These are phyloP conservation scores for Cadophora sp. DNA, from an alignment of 2,329 filamentous ascomycete species.

Conservation along the genomic window DNA sequence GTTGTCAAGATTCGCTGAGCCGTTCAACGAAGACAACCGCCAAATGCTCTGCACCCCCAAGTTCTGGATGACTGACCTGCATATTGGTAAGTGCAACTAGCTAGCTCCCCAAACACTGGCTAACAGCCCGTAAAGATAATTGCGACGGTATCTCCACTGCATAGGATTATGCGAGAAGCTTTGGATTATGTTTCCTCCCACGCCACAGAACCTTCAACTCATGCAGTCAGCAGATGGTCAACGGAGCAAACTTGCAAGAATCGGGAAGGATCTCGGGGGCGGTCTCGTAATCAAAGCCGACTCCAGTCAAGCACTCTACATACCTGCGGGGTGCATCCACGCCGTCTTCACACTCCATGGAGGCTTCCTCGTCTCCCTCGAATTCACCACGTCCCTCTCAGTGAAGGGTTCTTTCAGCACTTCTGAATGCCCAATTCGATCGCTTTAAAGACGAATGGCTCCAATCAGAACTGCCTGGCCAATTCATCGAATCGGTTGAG, in stretches of 20 bases:
- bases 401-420: constrained; percentile 9
- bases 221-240: constrained; percentile 18
- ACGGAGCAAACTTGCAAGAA: constrained; percentile 17
- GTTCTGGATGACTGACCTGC: constrained; percentile 25
- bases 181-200: constrained; percentile 22
- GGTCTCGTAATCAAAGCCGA: constrained; percentile 24
- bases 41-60: constrained; percentile 28
- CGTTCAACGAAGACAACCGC: constrained; percentile 15
- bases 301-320: constrained; percentile 24
- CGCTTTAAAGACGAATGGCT: not conserved
- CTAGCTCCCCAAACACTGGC: not conserved
- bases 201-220: constrained; percentile 23
- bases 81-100: constrained; percentile 5
- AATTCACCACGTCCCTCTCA: constrained; percentile 26
- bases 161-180: constrained; percentile 23
- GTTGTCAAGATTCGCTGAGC: constrained; percentile 10
- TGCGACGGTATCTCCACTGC: constrained; percentile 20
- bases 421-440: constrained; percentile 8
- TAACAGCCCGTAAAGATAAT: not conserved
- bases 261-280: constrained; percentile 26
- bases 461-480: not conserved
- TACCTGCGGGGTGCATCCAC: constrained; percentile 28
- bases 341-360: constrained; percentile 24
- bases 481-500: constrained; percentile 7
- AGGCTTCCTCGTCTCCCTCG: constrained; percentile 26